Conservation (phyloP, 2,329 filamentous ascomycete species). For the Penicillium sp. region DNA sequence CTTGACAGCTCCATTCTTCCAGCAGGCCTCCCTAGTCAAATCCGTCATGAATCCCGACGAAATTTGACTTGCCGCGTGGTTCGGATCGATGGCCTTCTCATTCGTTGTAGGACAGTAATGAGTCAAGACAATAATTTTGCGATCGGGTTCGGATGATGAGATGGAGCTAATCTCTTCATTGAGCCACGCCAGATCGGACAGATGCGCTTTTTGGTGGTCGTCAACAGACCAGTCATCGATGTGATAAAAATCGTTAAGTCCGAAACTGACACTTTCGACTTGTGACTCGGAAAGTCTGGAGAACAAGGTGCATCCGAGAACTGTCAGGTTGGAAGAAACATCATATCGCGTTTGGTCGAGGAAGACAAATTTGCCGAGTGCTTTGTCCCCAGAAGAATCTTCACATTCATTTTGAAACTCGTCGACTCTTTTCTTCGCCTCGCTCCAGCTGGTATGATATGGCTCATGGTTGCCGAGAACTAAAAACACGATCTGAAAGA, state of each 20-base stretch:
- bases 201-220: slow-evolving; percentile 21
- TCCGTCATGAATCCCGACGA: slow-evolving; percentile 45
- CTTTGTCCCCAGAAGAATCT: background rate
- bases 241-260: slow-evolving; percentile 54
- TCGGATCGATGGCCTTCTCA: slow-evolving; percentile 26
- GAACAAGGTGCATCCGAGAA: slow-evolving; percentile 53
- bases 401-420: slow-evolving; percentile 4
- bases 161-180: slow-evolving; percentile 12
- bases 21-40: slow-evolving; percentile 41
- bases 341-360: slow-evolving; percentile 38
- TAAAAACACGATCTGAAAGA: slow-evolving; percentile 53
- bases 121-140: slow-evolving; percentile 3
- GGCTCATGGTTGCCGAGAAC: slow-evolving; percentile 59
- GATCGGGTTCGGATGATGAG: slow-evolving; percentile 12
- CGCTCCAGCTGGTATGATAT: slow-evolving; percentile 32
- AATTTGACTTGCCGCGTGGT: slow-evolving; percentile 27
- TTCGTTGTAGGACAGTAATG: slow-evolving; percentile 10
- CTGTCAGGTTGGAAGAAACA: slow-evolving; percentile 31
- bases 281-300: slow-evolving; percentile 46
- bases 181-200: slow-evolving; percentile 13
- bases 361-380: slow-evolving; percentile 31
- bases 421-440: slow-evolving; percentile 5
- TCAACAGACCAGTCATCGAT: slow-evolving; percentile 34
- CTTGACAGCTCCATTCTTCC: slow-evolving; percentile 37
- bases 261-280: slow-evolving; percentile 37